A percentile compares a stretch with the other conserved stretches of the same genome.
These are phyloP conservation scores for Ambrosiella beaveri DNA, from an alignment of 2,329 filamentous ascomycete genomes.

Conservation along the genomic window DNA sequence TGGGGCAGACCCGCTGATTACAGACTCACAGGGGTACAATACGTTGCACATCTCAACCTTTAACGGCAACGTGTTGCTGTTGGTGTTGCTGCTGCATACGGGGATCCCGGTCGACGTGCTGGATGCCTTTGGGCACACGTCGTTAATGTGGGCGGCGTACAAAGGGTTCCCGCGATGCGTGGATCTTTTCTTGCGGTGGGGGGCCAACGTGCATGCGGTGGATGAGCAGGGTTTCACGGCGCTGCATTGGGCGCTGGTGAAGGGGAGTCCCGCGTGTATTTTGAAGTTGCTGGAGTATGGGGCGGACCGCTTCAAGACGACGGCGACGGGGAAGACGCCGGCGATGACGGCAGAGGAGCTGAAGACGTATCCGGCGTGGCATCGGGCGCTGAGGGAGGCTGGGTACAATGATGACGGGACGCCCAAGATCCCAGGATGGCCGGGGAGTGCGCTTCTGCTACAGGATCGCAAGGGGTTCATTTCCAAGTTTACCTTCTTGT, in stretches of 20 bases:
- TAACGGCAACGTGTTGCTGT: slow-evolving; percentile 82
- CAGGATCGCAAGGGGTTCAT: slow-evolving; percentile 66
- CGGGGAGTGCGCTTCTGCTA: slow-evolving; percentile 51
- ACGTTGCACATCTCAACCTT: slow-evolving; percentile 94
- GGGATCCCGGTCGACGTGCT: slow-evolving; percentile 85
- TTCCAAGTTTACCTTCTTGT: slow-evolving; percentile 74
- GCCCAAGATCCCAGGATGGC: slow-evolving; percentile 51
- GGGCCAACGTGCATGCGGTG: slow-evolving; percentile 74
- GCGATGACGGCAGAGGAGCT: slow-evolving; percentile 74
- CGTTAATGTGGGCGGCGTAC: slow-evolving; percentile 97
- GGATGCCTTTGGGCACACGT: slow-evolving; percentile 81
- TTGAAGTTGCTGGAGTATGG: slow-evolving; percentile 93
- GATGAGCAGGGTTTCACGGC: slow-evolving; percentile 92
- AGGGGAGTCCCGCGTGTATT: slow-evolving; percentile 75
- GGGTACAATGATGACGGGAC: slow-evolving; percentile 70
- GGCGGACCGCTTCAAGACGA: slow-evolving; percentile 80
- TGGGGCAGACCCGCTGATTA: slow-evolving; percentile 81
- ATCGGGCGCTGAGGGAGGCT: slow-evolving; percentile 62
- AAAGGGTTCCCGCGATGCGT: slow-evolving; percentile 89
- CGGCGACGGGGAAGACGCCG: slow-evolving; percentile 78
- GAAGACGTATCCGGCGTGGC: slow-evolving; percentile 70
- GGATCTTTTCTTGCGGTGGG: slow-evolving; percentile 84
- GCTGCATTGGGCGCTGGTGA: slow-evolving; percentile 90
- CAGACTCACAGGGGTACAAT: slow-evolving; percentile 93
- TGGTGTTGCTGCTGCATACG: slow-evolving; percentile 81